phyloP scores from a whole-genome alignment of 306 rosid genomes.

The Lupinus albus region DNA sequence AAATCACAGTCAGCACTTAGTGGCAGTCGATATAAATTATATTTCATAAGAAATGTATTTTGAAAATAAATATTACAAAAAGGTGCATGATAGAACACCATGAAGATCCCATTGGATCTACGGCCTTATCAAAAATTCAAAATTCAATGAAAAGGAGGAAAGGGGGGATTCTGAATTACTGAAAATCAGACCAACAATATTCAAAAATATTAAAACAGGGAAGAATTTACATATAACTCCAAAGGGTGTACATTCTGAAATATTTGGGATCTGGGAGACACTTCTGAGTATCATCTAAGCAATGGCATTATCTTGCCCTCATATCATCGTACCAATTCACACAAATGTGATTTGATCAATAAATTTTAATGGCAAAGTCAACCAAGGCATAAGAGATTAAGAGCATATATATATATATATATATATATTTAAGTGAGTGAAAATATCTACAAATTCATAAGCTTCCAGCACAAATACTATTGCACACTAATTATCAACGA shows the following conservation, averaged over 20 bases:
- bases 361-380: constrained; percentile 12
- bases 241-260: not conserved
- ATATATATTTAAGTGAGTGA: not conserved
- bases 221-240: constrained; percentile 10
- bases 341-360: not conserved
- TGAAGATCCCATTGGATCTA: constrained; percentile 3
- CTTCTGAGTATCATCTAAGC: constrained; percentile 1
- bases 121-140: not conserved
- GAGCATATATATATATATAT: not conserved
- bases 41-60: constrained; percentile 1
- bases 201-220: not conserved
- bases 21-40: not conserved
- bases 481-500: not conserved
- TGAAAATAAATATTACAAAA: not conserved
- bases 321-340: constrained; percentile 1
- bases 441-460: constrained; percentile 18
- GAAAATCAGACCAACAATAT: constrained; percentile 19
- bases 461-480: constrained; percentile 8
- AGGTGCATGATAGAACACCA: not conserved
- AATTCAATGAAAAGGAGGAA: constrained; percentile 6
- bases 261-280: not conserved
- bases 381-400: not conserved
- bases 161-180: not conserved
- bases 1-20: constrained; percentile 24
- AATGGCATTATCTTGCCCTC: not conserved